A percentile compares a stretch with the other conserved stretches of the same genome.
Evolutionary conservation across 306 rosid genomes (phyloP).

Genomic region (Datisca glomerata): DNA sequence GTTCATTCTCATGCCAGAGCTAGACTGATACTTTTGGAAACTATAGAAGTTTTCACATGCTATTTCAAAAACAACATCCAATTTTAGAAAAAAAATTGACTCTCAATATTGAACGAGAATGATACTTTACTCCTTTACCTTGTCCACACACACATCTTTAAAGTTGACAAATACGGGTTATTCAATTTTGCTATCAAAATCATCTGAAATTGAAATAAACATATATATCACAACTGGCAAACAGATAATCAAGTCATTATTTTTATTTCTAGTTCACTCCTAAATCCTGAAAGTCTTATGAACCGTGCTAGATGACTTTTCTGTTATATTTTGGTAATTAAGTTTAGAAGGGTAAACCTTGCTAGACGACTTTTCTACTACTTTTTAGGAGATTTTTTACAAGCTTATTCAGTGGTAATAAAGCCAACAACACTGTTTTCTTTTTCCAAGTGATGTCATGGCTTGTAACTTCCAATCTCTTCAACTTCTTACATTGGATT

Average conservation of each 20-base stretch:
- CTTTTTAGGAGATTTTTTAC: no score
- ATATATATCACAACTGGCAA: no score
- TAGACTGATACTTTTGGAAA: no score
- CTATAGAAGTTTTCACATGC: no score
- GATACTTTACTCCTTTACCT: conserved; percentile 29
- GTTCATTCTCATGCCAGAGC: background rate
- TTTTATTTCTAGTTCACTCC: background rate
- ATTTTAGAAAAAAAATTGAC: background rate
- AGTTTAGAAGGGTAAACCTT: background rate
- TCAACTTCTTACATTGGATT: no score
- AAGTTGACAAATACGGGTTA: conserved; percentile 76
- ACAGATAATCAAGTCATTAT: background rate
- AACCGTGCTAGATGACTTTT: background rate
- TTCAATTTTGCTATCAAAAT: conserved; percentile 63
- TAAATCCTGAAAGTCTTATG: background rate
- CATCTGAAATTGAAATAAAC: conserved; percentile 51
- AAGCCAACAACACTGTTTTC: no score
- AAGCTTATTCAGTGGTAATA: no score
- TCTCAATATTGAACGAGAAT: background rate
- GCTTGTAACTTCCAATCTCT: no score
- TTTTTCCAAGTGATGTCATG: no score
- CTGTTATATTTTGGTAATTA: background rate
- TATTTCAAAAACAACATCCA: background rate
- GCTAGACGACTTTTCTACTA: background rate
- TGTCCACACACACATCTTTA: conserved; percentile 93